Evolutionary conservation across 148 eudicot species (phyloP), one percentile per base, ranked within the genome.

Genomic region (Chenopodium suecicum): DNA sequence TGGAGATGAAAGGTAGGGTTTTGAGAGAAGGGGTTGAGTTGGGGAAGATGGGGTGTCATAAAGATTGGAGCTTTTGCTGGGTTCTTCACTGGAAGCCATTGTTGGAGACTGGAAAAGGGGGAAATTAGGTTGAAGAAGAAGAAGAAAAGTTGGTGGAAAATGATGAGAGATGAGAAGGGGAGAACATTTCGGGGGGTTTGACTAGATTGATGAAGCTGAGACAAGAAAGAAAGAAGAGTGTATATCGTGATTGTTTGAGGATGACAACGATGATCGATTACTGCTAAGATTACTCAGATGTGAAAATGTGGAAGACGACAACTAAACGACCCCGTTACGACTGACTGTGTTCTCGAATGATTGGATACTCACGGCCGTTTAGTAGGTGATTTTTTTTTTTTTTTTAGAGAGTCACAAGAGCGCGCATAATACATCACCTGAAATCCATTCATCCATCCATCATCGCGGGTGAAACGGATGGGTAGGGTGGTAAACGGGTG

Each of bases 21-120:
- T 90, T 71, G 91, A 78, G 50, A 93, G 89, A 22, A 94, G 93
- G 44, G 98, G 98, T 48, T 91, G 88, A 46, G 92, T 87, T 77
- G 91, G 83, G 63, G 89, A 85, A 12, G 91, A 77, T 20, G 88
- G 71, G 0, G 87, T 56, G 65, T 88, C 90, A 69, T 77, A 71
- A 66, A 86, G 64, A 65, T 80, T 82, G 80, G 87, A 79, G 31
- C 76, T 78, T 75, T 88, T 91, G 76, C 54, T 89, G 69, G 90
- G 82, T 69, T 91, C 94, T 44, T 91, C 95, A 32, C 80, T 71
- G 83, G 85, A 86, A 48, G 84, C 90, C 93, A 92, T 92, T 79
- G 52, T 76, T 79, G 82, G 47, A 81, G 60, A 72, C 66, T 32
- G 68, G 10, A 48, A 23, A 47, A 5, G 76, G 63, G 46, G 66